Percentiles rank a stretch among this genome's conserved stretches.
phyloP scores from a whole-genome alignment of 495 filamentous ascomycete genomes.

The Penicillium daleae region DNA sequence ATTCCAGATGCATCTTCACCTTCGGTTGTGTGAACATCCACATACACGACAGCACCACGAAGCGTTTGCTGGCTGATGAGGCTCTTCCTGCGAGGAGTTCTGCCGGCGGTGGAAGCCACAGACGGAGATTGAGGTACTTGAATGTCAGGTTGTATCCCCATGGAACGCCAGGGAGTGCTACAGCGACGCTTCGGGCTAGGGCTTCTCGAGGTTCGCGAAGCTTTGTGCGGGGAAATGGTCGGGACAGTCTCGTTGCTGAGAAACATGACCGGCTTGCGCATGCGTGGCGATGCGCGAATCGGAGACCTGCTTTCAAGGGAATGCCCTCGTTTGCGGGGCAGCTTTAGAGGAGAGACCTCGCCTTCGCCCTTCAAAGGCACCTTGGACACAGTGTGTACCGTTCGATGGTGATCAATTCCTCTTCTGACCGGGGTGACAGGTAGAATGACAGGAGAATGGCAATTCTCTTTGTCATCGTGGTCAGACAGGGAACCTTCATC shows the following conservation, averaged over 20 bases:
- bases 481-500: conserved; percentile 7
- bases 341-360: conserved; percentile 60
- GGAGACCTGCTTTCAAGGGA: conserved; percentile 47
- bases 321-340: conserved; percentile 58
- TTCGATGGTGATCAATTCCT: conserved; percentile 35
- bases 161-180: conserved; percentile 21
- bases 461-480: conserved; percentile 39
- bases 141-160: conserved; percentile 11
- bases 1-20: conserved; percentile 83
- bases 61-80: conserved; percentile 43
- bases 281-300: conserved; percentile 39
- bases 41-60: conserved; percentile 78
- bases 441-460: conserved; percentile 25
- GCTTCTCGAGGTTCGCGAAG: conserved; percentile 23
- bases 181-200: conserved; percentile 32
- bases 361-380: conserved; percentile 74
- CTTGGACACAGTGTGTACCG: conserved; percentile 74
- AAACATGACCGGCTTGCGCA: conserved; percentile 32
- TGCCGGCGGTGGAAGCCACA: conserved; percentile 34
- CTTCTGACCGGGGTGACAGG: conserved; percentile 42
- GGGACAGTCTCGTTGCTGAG: conserved; percentile 22
- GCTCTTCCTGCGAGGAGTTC: conserved; percentile 35
- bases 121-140: conserved; percentile 21
- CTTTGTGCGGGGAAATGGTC: conserved; percentile 32
- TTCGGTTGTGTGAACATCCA: conserved; percentile 91